A percentile compares a stretch with the other conserved stretches of the same genome.
Evolutionary conservation across 257 asterid genomes (phyloP).

Genomic region (Solanum peruvianum): DNA sequence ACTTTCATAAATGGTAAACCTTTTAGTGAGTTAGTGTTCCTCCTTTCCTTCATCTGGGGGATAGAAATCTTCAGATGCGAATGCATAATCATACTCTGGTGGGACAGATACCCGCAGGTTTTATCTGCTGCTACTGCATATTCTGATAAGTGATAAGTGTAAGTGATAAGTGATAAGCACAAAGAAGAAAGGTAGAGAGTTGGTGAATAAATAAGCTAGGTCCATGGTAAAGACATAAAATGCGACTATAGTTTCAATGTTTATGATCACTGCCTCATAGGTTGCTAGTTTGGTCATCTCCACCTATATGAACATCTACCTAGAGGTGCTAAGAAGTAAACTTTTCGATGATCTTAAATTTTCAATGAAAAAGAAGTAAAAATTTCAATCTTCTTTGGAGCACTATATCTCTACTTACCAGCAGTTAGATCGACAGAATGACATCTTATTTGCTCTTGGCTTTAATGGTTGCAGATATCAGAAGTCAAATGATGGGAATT

Average conservation of each 20-base stretch:
- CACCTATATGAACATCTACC: background rate
- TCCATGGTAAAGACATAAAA: background rate
- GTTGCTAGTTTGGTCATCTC: background rate
- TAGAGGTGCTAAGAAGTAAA: background rate
- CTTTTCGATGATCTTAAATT: background rate
- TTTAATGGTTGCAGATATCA: conserved; percentile 49
- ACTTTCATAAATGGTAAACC: background rate
- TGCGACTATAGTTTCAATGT: background rate
- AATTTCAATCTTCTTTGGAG: background rate
- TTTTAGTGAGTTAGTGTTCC: background rate
- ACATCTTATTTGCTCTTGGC: background rate
- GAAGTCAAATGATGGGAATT: conserved; percentile 47
- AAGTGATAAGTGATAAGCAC: background rate
- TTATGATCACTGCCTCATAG: background rate
- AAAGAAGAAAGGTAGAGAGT: background rate
- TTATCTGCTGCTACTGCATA: background rate
- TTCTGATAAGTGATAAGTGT: background rate
- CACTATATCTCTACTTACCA: background rate
- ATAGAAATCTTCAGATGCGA: background rate
- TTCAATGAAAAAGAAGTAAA: background rate
- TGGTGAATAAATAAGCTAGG: background rate
- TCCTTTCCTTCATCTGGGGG: background rate
- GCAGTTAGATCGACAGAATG: background rate
- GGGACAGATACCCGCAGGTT: background rate
- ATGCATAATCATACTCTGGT: background rate